Percentiles rank a stretch among this genome's conserved stretches.
Evolutionary conservation across 768 basidiomycete genomes (phyloP).

Genomic region (Collybia nuda): DNA sequence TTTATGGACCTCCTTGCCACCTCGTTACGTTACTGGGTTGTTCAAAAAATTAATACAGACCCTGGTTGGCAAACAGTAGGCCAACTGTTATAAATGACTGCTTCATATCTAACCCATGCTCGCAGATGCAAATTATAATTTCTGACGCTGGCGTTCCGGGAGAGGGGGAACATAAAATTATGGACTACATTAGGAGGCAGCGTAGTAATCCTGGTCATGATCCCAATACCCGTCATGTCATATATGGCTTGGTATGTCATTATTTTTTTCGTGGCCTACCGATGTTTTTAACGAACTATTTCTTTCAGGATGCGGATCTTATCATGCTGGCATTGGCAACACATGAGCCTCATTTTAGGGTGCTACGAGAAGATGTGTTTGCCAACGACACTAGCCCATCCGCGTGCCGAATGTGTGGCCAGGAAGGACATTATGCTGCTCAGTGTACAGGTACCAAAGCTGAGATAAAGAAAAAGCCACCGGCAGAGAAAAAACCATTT

Average conservation of each 20-base stretch:
- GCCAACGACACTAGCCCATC: slow-evolving; percentile 70
- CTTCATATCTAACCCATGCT: slow-evolving; percentile 4
- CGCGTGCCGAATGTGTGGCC: slow-evolving; percentile 90
- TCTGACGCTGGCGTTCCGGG: slow-evolving; percentile 97
- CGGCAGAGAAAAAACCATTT: slow-evolving; percentile 88
- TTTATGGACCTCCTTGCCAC: slow-evolving; percentile 93
- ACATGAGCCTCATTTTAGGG: slow-evolving; percentile 97
- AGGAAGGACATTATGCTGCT: slow-evolving; percentile 93
- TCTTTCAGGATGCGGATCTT: slow-evolving; percentile 87
- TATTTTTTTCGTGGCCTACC: neutral
- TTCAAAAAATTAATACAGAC: slow-evolving; percentile 91
- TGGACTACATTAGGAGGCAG: slow-evolving; percentile 96
- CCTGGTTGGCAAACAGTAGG: slow-evolving; percentile 92
- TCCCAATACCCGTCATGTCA: slow-evolving; percentile 94
- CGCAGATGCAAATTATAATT: slow-evolving; percentile 89
- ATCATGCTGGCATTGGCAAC: slow-evolving; percentile 99
- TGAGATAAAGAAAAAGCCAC: slow-evolving; percentile 65
- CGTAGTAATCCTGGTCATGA: slow-evolving; percentile 86
- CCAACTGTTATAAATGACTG: slow-evolving; percentile 7
- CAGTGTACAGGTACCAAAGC: slow-evolving; percentile 86
- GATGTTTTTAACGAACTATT: slow-evolving; percentile 8
- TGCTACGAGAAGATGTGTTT: slow-evolving; percentile 98
- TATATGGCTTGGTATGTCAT: slow-evolving; percentile 85
- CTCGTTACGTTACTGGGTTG: slow-evolving; percentile 95
- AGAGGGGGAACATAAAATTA: slow-evolving; percentile 99